Evolutionary conservation across 139 green algal species (phyloP).

Genomic region (Chlamydomonas applanata): DNA sequence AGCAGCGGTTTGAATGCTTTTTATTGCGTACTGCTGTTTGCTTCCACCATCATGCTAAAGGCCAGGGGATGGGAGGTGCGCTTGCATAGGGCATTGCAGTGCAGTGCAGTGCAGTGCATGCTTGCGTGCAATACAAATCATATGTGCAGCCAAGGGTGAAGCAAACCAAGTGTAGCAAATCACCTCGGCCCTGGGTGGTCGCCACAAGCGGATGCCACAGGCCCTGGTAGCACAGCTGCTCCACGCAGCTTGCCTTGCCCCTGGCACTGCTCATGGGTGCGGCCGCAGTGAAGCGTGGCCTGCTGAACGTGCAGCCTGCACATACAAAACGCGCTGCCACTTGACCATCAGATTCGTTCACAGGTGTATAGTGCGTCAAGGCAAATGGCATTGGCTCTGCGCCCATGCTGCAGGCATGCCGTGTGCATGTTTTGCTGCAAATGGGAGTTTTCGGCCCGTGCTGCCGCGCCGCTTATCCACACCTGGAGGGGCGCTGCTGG

Average conservation of each 20-base stretch:
- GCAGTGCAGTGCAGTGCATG: not conserved
- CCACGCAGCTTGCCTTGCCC: not conserved
- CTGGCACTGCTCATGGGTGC: constrained; percentile 12
- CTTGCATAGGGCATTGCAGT: not conserved
- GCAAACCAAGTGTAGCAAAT: constrained; percentile 1
- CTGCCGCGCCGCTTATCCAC: not conserved
- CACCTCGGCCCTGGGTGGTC: not conserved
- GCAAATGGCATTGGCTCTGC: not conserved
- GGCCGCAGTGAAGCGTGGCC: constrained; percentile 41
- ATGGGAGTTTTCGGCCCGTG: not conserved
- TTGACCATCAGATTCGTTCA: not conserved
- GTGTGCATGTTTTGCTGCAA: not conserved
- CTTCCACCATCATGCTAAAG: too few relatives aligned
- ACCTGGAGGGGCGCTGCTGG: constrained; percentile 19
- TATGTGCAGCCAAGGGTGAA: not conserved
- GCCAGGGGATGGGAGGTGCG: too few relatives aligned
- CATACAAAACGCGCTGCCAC: not conserved
- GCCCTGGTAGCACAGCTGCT: constrained; percentile 31
- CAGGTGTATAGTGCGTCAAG: not conserved
- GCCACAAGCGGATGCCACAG: constrained; percentile 66
- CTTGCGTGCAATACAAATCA: not conserved
- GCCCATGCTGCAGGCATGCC: not conserved
- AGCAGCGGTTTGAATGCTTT: too few relatives aligned
- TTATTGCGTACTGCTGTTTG: too few relatives aligned
- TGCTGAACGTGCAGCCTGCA: constrained; percentile 51